Evolutionary conservation across 2,329 filamentous ascomycete genomes (phyloP).

Genomic region (Pseudogymnoascus sp.): DNA sequence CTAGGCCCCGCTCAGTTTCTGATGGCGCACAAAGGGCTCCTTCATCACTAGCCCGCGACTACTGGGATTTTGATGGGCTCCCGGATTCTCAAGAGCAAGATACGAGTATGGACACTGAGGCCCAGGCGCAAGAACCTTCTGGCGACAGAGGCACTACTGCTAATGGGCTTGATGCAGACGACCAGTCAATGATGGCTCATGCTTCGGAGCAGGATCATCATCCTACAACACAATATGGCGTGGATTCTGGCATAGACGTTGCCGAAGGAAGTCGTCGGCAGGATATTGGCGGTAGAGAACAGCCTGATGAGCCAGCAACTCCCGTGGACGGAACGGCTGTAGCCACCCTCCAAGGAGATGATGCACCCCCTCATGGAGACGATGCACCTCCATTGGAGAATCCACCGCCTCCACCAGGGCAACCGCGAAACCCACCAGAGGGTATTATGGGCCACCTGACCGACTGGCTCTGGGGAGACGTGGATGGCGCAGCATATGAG

Average conservation of each 20-base stretch:
- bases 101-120: background rate
- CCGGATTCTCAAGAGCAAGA: background rate
- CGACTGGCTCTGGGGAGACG: slow-evolving; percentile 55
- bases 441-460: slow-evolving; percentile 40
- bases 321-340: background rate
- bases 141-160: background rate
- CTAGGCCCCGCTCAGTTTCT: background rate
- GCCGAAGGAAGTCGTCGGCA: background rate
- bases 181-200: background rate
- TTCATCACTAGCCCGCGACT: background rate
- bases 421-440: slow-evolving; percentile 23
- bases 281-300: background rate
- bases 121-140: background rate
- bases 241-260: background rate
- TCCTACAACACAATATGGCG: background rate
- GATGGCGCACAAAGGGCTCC: background rate
- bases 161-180: background rate
- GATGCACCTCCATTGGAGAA: background rate
- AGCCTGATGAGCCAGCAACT: background rate
- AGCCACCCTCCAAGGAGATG: background rate
- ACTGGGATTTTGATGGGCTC: background rate
- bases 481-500: slow-evolving; percentile 38
- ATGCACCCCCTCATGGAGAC: background rate
- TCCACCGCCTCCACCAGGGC: background rate
- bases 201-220: slow-evolving; percentile 1